Evolutionary conservation across 805 yeast species (phyloP).

Genomic region (Hanseniaspora taiwanica): DNA sequence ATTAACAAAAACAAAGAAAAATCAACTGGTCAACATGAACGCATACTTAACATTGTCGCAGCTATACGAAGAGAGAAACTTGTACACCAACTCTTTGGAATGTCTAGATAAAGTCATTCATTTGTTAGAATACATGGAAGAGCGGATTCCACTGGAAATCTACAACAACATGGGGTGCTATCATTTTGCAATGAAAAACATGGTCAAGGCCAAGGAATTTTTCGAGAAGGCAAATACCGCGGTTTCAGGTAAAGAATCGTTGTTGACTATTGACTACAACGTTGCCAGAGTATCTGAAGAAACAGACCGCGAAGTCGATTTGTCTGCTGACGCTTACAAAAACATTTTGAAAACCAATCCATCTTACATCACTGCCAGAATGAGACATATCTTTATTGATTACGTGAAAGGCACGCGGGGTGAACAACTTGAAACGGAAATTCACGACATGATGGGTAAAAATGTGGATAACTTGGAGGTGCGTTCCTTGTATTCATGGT

Average conservation of each 20-base stretch:
- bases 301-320: constrained; percentile 16
- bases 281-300: constrained; percentile 60
- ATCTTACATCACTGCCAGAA: constrained; percentile 57
- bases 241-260: constrained; percentile 19
- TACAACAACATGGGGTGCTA: constrained; percentile 79
- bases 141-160: constrained; percentile 38
- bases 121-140: constrained; percentile 25
- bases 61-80: constrained; percentile 53
- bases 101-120: constrained; percentile 51
- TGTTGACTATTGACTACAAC: constrained; percentile 49
- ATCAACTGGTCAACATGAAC: constrained; percentile 46
- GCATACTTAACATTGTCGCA: constrained; percentile 60
- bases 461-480: constrained; percentile 60
- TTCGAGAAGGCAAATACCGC: constrained; percentile 35
- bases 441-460: constrained; percentile 39
- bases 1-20: constrained; percentile 37
- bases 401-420: constrained; percentile 34
- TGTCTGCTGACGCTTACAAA: constrained; percentile 31
- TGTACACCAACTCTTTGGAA: constrained; percentile 48
- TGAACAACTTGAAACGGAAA: constrained; percentile 32
- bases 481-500: constrained; percentile 91
- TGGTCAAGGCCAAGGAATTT: constrained; percentile 40
- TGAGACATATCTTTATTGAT: constrained; percentile 55
- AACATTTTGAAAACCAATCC: constrained; percentile 49
- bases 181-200: constrained; percentile 51